A percentile compares a stretch with the other conserved stretches of the same genome.
Conservation (phyloP, 306 rosid species). For the Rosa multiflora region DNA sequence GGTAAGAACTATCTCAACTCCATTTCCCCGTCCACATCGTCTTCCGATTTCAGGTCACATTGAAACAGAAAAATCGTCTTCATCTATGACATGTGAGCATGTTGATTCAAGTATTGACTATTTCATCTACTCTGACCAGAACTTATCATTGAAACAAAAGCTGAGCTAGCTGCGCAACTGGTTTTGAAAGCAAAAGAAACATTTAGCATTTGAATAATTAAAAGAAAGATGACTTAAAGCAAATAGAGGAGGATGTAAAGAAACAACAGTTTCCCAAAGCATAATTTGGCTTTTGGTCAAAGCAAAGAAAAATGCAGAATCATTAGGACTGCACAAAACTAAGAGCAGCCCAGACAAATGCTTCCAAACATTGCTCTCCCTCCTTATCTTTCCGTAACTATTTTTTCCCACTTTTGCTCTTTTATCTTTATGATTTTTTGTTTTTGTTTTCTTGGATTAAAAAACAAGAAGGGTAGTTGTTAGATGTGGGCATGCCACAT, state of each 20-base stretch:
- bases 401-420: not conserved
- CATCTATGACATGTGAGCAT: not conserved
- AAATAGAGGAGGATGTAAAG: not conserved
- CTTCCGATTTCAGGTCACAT: not conserved
- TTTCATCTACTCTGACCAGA: not conserved
- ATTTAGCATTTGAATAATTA: slow-evolving; percentile 1
- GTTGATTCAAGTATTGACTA: not conserved
- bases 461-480: slow-evolving; percentile 14
- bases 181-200: not conserved
- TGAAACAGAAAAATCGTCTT: not conserved
- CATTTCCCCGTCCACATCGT: not conserved
- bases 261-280: slow-evolving; percentile 7
- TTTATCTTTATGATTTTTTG: not conserved
- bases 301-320: slow-evolving; percentile 9
- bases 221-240: slow-evolving; percentile 11
- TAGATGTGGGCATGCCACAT: slow-evolving; percentile 6
- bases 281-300: slow-evolving; percentile 17
- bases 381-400: not conserved
- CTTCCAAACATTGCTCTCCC: not conserved
- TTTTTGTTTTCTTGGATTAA: not conserved
- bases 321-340: slow-evolving; percentile 17
- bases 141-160: not conserved
- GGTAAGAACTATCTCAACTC: not conserved
- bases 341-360: slow-evolving; percentile 2
- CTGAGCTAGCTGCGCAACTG: not conserved